Evolutionary conservation across 352 stramenopile species (phyloP).

Genomic region (Phytopythium aichiense): DNA sequence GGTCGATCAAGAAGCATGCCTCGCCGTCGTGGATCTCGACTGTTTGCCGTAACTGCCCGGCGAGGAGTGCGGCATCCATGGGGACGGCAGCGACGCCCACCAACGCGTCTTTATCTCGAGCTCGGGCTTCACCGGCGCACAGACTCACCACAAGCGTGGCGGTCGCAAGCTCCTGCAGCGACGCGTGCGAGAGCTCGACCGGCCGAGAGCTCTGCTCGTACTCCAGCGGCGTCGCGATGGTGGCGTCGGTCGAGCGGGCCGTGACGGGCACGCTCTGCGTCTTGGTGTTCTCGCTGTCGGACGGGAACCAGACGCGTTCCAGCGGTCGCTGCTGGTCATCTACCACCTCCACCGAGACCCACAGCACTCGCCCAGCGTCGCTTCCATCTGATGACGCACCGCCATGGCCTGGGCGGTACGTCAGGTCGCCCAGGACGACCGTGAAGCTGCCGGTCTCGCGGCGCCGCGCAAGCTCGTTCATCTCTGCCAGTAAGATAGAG

Average conservation of each 20-base stretch:
- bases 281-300: constrained; percentile 46
- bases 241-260: constrained; percentile 5
- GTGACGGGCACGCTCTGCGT: constrained; percentile 27
- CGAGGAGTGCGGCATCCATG: constrained; percentile 28
- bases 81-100: constrained; percentile 33
- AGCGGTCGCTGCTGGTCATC: constrained; percentile 17
- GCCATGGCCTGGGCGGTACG: not conserved
- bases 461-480: not conserved
- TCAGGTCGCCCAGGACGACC: constrained; percentile 18
- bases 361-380: constrained; percentile 15
- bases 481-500: not conserved
- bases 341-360: constrained; percentile 38
- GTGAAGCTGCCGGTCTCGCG: constrained; percentile 27
- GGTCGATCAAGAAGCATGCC: constrained; percentile 25
- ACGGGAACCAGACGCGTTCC: constrained; percentile 47
- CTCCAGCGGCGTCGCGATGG: constrained; percentile 7
- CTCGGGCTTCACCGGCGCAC: constrained; percentile 27
- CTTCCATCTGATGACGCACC: not conserved
- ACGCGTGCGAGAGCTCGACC: constrained; percentile 25
- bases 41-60: constrained; percentile 13
- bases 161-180: constrained; percentile 34
- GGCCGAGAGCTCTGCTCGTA: constrained; percentile 53
- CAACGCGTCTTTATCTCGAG: constrained; percentile 25
- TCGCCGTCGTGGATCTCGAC: constrained; percentile 13
- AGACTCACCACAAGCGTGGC: constrained; percentile 38